These are phyloP conservation scores for Pholiota molesta DNA, from an alignment of 768 basidiomycete species.

Conservation along the genomic window DNA sequence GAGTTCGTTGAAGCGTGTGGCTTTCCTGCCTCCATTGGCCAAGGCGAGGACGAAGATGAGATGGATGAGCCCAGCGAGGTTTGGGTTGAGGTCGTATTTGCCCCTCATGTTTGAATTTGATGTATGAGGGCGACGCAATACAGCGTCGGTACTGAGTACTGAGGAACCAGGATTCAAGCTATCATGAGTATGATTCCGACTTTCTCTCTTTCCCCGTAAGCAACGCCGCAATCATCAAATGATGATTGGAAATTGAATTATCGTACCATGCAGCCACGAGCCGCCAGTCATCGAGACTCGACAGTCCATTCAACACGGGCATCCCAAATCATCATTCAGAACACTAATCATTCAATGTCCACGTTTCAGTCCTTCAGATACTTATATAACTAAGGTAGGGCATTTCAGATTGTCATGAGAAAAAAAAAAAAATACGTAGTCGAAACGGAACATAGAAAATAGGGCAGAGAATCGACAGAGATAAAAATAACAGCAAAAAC, in stretches of 20 bases:
- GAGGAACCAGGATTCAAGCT: too few species aligned
- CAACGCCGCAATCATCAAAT: too few species aligned
- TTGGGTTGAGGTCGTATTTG: slow-evolving; percentile 2
- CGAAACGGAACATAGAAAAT: not conserved
- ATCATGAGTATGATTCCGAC: too few species aligned
- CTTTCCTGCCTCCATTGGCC: not conserved
- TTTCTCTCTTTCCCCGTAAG: too few species aligned
- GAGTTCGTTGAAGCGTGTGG: not conserved
- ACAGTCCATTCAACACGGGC: too few species aligned
- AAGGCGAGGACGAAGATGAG: not conserved
- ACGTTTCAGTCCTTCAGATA: not conserved
- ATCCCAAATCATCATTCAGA: too few species aligned
- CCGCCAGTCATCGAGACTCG: too few species aligned
- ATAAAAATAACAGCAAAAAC: not conserved
- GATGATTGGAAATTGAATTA: too few species aligned
- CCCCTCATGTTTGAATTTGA: not conserved
- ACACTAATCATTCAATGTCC: too few species aligned
- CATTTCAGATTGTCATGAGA: not conserved
- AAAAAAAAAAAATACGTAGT: slow-evolving; percentile 1
- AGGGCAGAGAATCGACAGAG: not conserved
- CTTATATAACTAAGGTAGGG: not conserved
- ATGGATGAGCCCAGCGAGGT: not conserved
- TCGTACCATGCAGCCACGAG: too few species aligned
- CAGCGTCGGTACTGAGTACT: too few species aligned
- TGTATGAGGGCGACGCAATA: not conserved